These are phyloP conservation scores for Rhizopus delemar DNA, from an alignment of 371 early-diverging fungal genomes.

Conservation along the genomic window DNA sequence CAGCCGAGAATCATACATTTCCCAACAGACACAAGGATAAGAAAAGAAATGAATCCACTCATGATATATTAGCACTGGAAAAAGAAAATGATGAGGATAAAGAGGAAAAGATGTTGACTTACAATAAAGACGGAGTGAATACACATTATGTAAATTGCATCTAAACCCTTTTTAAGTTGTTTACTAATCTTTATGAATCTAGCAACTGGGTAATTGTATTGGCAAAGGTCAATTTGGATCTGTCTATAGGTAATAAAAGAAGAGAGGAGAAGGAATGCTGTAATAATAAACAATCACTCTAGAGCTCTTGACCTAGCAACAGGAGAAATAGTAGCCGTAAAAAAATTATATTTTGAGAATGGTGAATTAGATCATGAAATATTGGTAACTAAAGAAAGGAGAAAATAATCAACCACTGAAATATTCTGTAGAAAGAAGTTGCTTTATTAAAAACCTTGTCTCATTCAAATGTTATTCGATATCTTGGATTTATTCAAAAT, in stretches of 20 bases:
- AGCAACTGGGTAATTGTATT: slow-evolving; percentile 84
- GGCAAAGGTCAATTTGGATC: slow-evolving; percentile 88
- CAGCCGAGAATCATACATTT: slow-evolving; percentile 20
- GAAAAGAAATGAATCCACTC: slow-evolving; percentile 14
- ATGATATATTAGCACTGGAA: slow-evolving; percentile 11
- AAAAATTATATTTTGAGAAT: slow-evolving; percentile 71
- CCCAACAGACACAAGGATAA: slow-evolving; percentile 21
- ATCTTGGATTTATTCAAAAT: slow-evolving; percentile 78
- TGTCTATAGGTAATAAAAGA: slow-evolving; percentile 61
- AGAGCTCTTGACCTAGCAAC: slow-evolving; percentile 79
- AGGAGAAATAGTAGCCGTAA: slow-evolving; percentile 86
- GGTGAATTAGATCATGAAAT: slow-evolving; percentile 55
- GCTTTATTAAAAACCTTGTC: slow-evolving; percentile 66
- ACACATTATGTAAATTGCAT: slow-evolving; percentile 31
- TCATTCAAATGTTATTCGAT: slow-evolving; percentile 85
- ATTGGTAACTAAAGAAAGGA: slow-evolving; percentile 25
- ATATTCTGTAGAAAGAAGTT: slow-evolving; percentile 55
- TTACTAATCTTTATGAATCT: slow-evolving; percentile 1
- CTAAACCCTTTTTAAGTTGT: no score
- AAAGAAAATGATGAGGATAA: slow-evolving; percentile 4
- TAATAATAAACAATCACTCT: slow-evolving; percentile 22
- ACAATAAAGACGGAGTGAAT: slow-evolving; percentile 27
- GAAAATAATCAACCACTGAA: neutral
- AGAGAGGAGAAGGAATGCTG: slow-evolving; percentile 50
- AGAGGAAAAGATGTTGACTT: slow-evolving; percentile 24